Percentiles rank a stretch among this genome's conserved stretches.
Evolutionary conservation across 75 land plant species (phyloP).

Genomic region (Picea sitchensis): DNA sequence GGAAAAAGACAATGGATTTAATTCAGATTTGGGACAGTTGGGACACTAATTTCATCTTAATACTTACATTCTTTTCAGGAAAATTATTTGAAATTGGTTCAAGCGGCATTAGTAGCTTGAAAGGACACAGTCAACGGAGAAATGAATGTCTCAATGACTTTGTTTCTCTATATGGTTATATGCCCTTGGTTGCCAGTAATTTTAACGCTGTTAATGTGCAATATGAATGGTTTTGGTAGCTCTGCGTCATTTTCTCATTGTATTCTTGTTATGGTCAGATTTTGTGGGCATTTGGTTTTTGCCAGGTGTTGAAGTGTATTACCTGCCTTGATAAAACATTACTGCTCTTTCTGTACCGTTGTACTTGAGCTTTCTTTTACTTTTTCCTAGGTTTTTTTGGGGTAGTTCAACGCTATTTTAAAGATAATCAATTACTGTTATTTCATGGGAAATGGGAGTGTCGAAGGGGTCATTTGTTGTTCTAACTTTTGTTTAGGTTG

Average conservation of each 20-base stretch:
- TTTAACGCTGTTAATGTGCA: constrained; percentile 77
- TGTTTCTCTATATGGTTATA: constrained; percentile 46
- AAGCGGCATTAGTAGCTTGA: constrained; percentile 89
- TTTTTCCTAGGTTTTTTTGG: neutral
- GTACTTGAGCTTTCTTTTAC: neutral
- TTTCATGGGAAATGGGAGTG: too few relatives aligned
- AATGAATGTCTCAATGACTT: constrained; percentile 69
- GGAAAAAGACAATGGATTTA: neutral
- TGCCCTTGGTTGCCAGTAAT: constrained; percentile 77
- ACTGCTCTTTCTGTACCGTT: neutral
- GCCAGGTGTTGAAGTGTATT: neutral
- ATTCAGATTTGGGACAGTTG: neutral
- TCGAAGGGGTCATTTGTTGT: too few relatives aligned
- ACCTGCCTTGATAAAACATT: neutral
- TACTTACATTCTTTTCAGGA: constrained; percentile 38
- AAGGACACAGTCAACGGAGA: constrained; percentile 72
- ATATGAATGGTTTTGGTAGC: constrained; percentile 76
- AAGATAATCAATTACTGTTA: too few relatives aligned
- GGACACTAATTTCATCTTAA: neutral
- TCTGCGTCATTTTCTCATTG: neutral
- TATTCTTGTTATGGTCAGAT: neutral
- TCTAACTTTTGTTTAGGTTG: too few relatives aligned
- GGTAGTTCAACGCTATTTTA: too few relatives aligned
- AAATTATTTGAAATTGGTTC: constrained; percentile 87
- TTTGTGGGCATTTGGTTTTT: neutral